These are phyloP conservation scores for Epichloe gansuensis DNA, from an alignment of 2,329 filamentous ascomycete genomes.

Conservation along the genomic window DNA sequence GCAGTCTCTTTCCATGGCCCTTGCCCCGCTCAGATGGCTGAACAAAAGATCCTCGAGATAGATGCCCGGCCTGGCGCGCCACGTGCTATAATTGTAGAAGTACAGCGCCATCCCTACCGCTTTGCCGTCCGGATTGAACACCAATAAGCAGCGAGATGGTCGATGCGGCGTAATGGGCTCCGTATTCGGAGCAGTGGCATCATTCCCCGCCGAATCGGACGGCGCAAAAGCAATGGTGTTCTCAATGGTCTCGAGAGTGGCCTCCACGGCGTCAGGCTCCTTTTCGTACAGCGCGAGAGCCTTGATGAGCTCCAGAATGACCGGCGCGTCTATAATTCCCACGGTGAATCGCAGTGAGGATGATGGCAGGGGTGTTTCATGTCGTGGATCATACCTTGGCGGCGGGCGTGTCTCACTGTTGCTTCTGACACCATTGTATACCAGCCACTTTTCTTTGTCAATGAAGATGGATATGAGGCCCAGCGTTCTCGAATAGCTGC, in stretches of 20 bases:
- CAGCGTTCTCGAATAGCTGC: too few species aligned
- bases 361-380: background rate
- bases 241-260: slow-evolving; percentile 61
- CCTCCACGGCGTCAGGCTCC: slow-evolving; percentile 59
- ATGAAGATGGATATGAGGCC: too few species aligned
- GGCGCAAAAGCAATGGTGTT: slow-evolving; percentile 68
- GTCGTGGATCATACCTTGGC: slow-evolving; percentile 35
- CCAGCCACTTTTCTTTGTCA: too few species aligned
- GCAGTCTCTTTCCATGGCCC: slow-evolving; percentile 68
- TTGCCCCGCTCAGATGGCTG: slow-evolving; percentile 54
- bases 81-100: slow-evolving; percentile 94
- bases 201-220: slow-evolving; percentile 30
- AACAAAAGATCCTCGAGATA: slow-evolving; percentile 90
- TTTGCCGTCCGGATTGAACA: slow-evolving; percentile 38
- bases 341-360: background rate
- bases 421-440: slow-evolving; percentile 6
- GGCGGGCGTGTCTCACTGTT: slow-evolving; percentile 36
- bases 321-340: slow-evolving; percentile 52
- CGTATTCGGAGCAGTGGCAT: slow-evolving; percentile 27
- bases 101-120: slow-evolving; percentile 73
- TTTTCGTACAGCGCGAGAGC: slow-evolving; percentile 86
- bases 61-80: slow-evolving; percentile 76
- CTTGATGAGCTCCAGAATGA: slow-evolving; percentile 71
- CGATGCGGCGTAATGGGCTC: slow-evolving; percentile 41
- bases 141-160: slow-evolving; percentile 67